Evolutionary conservation across 345 rosid species (phyloP), one percentile per base, ranked within the genome.

Genomic region (Rhizophora mangle): DNA sequence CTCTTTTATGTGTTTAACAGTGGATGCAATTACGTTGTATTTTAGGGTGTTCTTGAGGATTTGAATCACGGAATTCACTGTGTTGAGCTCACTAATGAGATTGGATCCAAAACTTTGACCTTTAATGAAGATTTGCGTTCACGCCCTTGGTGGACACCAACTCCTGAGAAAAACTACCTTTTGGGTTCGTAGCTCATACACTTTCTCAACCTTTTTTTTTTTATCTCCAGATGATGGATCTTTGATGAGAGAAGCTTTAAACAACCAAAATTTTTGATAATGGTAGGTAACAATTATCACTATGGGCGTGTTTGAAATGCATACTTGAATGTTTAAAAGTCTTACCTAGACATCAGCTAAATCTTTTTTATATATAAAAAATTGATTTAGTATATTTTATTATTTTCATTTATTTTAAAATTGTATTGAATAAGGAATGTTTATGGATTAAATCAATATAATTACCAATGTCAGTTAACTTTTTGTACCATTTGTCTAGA

Each of bases 81-180:
- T 76, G 83, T 85, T 70, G 97, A 90, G 84, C 89, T 95, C 53
- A 84, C 96, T 8, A 79, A 86, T 72, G 96, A 92, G 83, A 86
- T 90, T 75, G 89, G 86, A 60, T 85, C 92, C 31, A 87, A 80
- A 75, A 79, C 82, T 26, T 68, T 90, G 81, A 86, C 84, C 62
- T 87, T 86, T 74, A 90, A 95, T 83, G 97, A 95, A 78, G 99
- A 95, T 82, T 81, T 92, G 68, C 86, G 84, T 72, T 79, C 93
- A 64, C 85, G 96, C 49, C 99, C 99, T 70, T 95, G 97, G 97
- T 95, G 99, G 97, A 90, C 96, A 16, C 99, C 97, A 76, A 78
- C 77, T 75, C 76, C 92, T 43, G 93, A 80, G 73, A 89, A 84
- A 80, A 95, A 95, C 76, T 83, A 87, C 81, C 86, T 95, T 22